Evolutionary conservation across 2,329 filamentous ascomycete genomes (phyloP).

Genomic region (Berkeleyomyces basicola): DNA sequence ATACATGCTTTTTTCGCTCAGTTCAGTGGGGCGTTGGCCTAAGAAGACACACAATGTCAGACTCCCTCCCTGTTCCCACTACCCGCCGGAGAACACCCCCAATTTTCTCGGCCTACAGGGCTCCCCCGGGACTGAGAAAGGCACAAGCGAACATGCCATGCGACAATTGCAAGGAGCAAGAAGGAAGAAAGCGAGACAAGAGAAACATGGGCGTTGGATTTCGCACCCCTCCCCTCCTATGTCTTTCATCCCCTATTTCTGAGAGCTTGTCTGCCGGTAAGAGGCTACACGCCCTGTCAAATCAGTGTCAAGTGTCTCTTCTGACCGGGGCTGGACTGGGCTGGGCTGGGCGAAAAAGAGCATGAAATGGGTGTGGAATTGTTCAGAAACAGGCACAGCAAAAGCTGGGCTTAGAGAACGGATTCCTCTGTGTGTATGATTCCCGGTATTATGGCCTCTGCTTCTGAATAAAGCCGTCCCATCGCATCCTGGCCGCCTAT

Average conservation of each 20-base stretch:
- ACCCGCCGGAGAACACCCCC: background rate
- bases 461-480: background rate
- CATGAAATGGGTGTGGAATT: background rate
- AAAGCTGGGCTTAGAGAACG: background rate
- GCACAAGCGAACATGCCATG: conserved; percentile 3
- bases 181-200: background rate
- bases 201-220: background rate
- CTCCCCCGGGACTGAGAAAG: background rate
- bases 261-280: background rate
- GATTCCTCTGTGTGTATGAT: background rate
- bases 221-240: background rate
- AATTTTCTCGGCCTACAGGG: background rate
- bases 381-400: background rate
- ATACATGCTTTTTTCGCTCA: background rate
- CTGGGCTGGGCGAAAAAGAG: background rate
- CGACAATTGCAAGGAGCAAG: background rate
- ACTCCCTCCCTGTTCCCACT: background rate
- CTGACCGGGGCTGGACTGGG: background rate
- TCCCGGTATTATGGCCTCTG: background rate
- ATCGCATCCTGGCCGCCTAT: background rate
- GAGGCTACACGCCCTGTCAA: background rate
- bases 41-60: background rate
- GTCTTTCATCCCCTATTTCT: background rate
- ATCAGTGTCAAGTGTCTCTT: conserved; percentile 1
- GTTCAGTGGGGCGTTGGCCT: background rate